phyloP scores from a whole-genome alignment of 345 rosid genomes.

The Lepidium sativum region DNA sequence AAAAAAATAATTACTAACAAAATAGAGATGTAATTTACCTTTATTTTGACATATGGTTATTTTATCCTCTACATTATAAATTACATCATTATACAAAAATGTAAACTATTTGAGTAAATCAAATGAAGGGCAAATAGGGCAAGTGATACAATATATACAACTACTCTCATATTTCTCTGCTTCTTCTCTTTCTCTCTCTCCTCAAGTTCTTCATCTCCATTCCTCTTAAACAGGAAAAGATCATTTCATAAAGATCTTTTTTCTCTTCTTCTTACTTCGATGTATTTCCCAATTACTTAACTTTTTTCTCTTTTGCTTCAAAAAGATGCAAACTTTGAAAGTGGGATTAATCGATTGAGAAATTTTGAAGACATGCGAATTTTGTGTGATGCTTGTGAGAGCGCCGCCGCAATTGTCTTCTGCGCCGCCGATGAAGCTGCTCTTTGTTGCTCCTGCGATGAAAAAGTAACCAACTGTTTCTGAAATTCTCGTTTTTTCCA shows the following conservation, averaged over 20 bases:
- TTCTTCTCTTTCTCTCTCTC: not conserved
- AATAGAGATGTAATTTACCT: no score
- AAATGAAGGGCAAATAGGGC: not conserved
- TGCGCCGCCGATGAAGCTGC: constrained; percentile 93
- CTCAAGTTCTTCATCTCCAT: not conserved
- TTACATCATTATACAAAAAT: not conserved
- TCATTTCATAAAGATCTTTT: not conserved
- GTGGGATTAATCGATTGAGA: not conserved
- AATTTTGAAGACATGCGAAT: constrained; percentile 44
- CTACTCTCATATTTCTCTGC: constrained; percentile 5
- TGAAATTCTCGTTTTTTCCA: not conserved
- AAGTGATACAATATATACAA: not conserved
- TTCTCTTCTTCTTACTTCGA: not conserved
- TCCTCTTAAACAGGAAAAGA: not conserved
- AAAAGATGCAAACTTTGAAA: constrained; percentile 5
- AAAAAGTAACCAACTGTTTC: constrained; percentile 33
- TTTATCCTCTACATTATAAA: no score
- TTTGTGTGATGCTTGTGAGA: constrained; percentile 86
- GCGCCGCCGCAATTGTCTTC: constrained; percentile 73
- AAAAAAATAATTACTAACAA: no score
- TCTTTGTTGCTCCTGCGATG: constrained; percentile 73
- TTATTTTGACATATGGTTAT: no score
- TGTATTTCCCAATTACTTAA: not conserved
- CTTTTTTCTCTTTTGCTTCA: not conserved
- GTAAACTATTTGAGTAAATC: not conserved